A percentile compares a stretch with the other conserved stretches of the same genome.
These are phyloP conservation scores for Barnettozyma pratensis DNA, from an alignment of 805 yeast species.

Conservation along the genomic window DNA sequence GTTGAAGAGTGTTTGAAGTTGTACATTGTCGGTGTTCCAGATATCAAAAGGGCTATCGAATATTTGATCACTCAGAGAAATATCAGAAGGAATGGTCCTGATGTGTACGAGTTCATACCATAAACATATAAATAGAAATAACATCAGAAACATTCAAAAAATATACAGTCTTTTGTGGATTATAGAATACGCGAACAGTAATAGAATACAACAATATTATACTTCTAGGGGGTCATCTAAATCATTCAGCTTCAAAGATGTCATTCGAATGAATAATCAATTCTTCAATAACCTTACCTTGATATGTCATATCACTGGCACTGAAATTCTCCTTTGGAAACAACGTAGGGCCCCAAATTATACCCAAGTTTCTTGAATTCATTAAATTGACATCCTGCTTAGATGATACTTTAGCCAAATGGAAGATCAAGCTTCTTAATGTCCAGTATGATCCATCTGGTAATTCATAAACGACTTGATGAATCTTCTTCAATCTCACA, in stretches of 20 bases:
- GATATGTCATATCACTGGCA: constrained; percentile 68
- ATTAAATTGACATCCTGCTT: constrained; percentile 66
- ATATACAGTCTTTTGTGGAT: not conserved
- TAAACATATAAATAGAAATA: not conserved
- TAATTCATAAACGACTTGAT: constrained; percentile 79
- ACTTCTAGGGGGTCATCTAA: no score
- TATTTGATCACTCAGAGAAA: constrained; percentile 3
- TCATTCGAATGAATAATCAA: constrained; percentile 79
- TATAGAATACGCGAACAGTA: no score
- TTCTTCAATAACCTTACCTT: constrained; percentile 77
- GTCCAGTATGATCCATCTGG: constrained; percentile 97
- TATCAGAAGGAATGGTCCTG: constrained; percentile 4
- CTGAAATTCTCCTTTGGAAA: constrained; percentile 63
- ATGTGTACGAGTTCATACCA: constrained; percentile 18
- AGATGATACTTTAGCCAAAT: constrained; percentile 67
- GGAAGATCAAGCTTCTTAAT: constrained; percentile 77
- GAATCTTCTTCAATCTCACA: constrained; percentile 68
- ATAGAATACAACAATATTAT: no score
- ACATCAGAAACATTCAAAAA: not conserved
- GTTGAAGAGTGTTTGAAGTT: constrained; percentile 7
- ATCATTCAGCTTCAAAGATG: constrained; percentile 60
- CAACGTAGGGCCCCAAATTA: constrained; percentile 93
- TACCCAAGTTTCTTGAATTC: constrained; percentile 76
- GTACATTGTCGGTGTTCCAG: constrained; percentile 1
- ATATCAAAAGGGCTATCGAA: constrained; percentile 12